phyloP scores from a whole-genome alignment of 768 basidiomycete genomes.

The Leccinum rimulosum region DNA sequence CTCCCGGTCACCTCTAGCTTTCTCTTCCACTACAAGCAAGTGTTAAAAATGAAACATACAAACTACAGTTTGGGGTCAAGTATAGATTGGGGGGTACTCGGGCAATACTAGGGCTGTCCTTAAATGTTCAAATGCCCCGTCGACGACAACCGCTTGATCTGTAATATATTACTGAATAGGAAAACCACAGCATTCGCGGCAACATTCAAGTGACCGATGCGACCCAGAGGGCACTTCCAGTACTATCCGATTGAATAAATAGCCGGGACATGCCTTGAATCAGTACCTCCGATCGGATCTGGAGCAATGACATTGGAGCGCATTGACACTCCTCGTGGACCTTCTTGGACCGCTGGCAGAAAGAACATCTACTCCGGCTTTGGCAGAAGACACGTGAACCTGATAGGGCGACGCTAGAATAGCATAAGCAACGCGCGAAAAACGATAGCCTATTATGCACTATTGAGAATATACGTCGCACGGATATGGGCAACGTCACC shows the following conservation, averaged over 20 bases:
- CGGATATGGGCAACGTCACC: slow-evolving; percentile 67
- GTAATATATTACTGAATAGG: slow-evolving; percentile 82
- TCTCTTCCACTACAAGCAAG: neutral
- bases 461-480: slow-evolving; percentile 64
- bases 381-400: slow-evolving; percentile 92
- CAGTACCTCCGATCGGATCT: slow-evolving; percentile 79
- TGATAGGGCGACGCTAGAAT: slow-evolving; percentile 73
- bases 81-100: slow-evolving; percentile 54
- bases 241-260: neutral
- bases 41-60: neutral
- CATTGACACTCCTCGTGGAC: slow-evolving; percentile 72
- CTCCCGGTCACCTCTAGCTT: neutral
- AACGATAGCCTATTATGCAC: slow-evolving; percentile 34
- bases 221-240: slow-evolving; percentile 39
- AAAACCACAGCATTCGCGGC: slow-evolving; percentile 72
- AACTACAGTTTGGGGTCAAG: slow-evolving; percentile 49
- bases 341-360: slow-evolving; percentile 87
- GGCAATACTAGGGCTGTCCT: slow-evolving; percentile 47
- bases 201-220: slow-evolving; percentile 58
- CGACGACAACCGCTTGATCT: slow-evolving; percentile 71
- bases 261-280: slow-evolving; percentile 53
- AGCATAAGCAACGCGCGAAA: neutral
- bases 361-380: slow-evolving; percentile 89
- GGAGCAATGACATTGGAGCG: slow-evolving; percentile 86
- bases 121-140: slow-evolving; percentile 61